Conservation (phyloP, 2,329 filamentous ascomycete genomes). For the Magnaporthales sp. region DNA sequence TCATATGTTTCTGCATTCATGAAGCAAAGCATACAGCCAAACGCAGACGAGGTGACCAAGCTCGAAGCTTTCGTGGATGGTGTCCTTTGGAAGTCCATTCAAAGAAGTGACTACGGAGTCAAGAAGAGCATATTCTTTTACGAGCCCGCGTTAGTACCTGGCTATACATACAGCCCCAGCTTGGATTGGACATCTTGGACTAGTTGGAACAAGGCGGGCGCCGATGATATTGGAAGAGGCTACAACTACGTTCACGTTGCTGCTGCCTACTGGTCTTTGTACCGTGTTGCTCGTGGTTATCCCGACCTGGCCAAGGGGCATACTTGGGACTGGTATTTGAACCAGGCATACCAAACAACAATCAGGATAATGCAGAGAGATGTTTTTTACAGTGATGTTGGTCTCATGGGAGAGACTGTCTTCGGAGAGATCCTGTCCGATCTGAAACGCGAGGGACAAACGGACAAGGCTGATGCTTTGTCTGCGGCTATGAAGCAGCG, state of each 20-base stretch:
- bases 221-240: constrained; percentile 38
- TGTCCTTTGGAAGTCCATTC: constrained; percentile 40
- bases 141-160: constrained; percentile 31
- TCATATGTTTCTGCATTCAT: constrained; percentile 45
- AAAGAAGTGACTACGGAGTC: constrained; percentile 37
- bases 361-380: constrained; percentile 27
- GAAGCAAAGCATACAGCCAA: constrained; percentile 44
- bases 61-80: constrained; percentile 45
- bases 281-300: constrained; percentile 41
- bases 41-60: constrained; percentile 36
- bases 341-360: constrained; percentile 43
- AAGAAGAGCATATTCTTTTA: constrained; percentile 50
- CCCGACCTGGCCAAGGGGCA: constrained; percentile 31
- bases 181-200: constrained; percentile 41
- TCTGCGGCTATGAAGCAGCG: constrained; percentile 38
- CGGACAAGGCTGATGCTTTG: constrained; percentile 27
- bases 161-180: constrained; percentile 32
- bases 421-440: constrained; percentile 44
- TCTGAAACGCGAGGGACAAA: constrained; percentile 36
- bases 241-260: constrained; percentile 52
- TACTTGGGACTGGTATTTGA: constrained; percentile 45
- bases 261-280: constrained; percentile 48
- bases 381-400: constrained; percentile 34
- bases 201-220: constrained; percentile 38
- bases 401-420: constrained; percentile 52